Evolutionary conservation across 192 early-diverging fungal genomes (phyloP).

Genomic region (Coemansia guatemalensis): DNA sequence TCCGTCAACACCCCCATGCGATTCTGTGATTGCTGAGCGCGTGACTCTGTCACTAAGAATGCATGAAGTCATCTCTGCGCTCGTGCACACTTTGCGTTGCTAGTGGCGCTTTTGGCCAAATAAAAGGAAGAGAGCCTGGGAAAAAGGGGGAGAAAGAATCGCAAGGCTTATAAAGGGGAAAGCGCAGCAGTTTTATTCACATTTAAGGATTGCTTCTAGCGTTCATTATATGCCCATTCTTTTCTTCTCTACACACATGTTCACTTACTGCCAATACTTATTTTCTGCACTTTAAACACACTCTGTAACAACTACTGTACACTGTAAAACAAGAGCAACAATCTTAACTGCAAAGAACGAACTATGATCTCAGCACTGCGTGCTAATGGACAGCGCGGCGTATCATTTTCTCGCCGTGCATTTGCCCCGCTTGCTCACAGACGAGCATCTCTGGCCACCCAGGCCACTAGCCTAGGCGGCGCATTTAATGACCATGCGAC

Average conservation of each 20-base stretch:
- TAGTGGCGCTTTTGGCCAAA: background rate
- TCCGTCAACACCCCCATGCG: background rate
- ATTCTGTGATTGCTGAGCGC: background rate
- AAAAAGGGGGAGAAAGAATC: background rate
- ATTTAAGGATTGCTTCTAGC: background rate
- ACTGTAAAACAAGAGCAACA: background rate
- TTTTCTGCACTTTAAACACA: background rate
- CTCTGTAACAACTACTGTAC: background rate
- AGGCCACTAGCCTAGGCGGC: background rate
- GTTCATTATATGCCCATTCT: background rate
- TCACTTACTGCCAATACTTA: background rate
- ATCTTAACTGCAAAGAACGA: background rate
- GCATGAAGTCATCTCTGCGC: too few species aligned
- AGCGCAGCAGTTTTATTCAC: background rate
- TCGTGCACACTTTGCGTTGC: too few species aligned
- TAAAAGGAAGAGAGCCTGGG: background rate
- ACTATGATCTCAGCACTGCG: conserved; percentile 17
- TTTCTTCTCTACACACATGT: background rate
- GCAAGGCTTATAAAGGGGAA: background rate
- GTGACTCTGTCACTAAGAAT: background rate
- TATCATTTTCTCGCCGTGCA: background rate
- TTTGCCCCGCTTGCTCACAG: background rate
- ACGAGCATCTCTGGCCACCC: conserved; percentile 16
- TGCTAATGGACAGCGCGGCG: conserved; percentile 1
- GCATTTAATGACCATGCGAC: background rate